Evolutionary conservation across 1,139 yeast species (phyloP).

Genomic region (Arxiozyma heterogenica): DNA sequence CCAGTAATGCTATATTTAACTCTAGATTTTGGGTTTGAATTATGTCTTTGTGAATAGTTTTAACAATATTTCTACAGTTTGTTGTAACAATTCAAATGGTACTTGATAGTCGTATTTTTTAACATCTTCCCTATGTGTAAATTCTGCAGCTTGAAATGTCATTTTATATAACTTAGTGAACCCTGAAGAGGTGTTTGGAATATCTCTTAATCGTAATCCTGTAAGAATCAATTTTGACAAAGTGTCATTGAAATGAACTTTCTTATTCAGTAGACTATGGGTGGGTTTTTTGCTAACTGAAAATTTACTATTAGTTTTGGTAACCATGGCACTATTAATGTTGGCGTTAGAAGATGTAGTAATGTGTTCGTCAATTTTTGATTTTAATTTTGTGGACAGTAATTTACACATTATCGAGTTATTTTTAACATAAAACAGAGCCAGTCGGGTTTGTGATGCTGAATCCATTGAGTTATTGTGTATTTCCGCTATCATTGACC

Average conservation of each 20-base stretch:
- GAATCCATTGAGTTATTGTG: not conserved
- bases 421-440: conserved; percentile 5
- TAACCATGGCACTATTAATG: not conserved
- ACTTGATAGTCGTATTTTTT: conserved; percentile 19
- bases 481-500: conserved; percentile 16
- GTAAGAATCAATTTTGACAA: conserved; percentile 25
- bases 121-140: conserved; percentile 21
- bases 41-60: conserved; percentile 8
- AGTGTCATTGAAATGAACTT: conserved; percentile 22
- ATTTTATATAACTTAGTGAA: conserved; percentile 26
- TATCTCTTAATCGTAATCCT: conserved; percentile 26
- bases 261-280: not conserved
- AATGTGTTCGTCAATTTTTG: conserved; percentile 5
- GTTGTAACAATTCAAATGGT: conserved; percentile 5
- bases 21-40: not conserved
- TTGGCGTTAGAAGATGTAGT: not conserved
- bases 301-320: not conserved
- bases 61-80: conserved; percentile 2
- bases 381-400: conserved; percentile 3
- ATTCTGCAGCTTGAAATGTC: conserved; percentile 28
- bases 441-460: not conserved
- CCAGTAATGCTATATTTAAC: not conserved
- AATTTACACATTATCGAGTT: conserved; percentile 4
- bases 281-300: not conserved
- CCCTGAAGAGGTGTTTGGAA: conserved; percentile 21